A percentile compares a stretch with the other conserved stretches of the same genome.
Conservation (phyloP, 768 basidiomycete species). For the Lactarius pseudohatsudake region DNA sequence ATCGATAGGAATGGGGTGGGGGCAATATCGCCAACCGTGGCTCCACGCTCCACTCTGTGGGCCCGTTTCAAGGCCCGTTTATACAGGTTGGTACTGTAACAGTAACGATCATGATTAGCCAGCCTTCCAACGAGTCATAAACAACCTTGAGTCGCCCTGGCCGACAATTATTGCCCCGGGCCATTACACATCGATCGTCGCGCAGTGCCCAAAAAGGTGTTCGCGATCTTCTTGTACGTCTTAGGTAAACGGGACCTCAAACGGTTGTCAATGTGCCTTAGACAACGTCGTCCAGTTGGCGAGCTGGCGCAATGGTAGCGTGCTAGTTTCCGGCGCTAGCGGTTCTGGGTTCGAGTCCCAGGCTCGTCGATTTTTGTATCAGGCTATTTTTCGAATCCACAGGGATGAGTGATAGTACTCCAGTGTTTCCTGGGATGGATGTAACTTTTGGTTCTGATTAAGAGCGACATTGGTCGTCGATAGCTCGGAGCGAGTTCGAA, state of each 20-base stretch:
- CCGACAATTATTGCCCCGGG: neutral
- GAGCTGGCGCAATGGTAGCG: conserved; percentile 67
- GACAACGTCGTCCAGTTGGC: conserved; percentile 32
- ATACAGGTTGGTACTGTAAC: neutral
- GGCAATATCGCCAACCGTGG: neutral
- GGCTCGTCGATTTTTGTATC: conserved; percentile 48
- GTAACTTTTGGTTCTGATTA: too few relatives aligned
- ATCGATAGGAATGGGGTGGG: neutral
- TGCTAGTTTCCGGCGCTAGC: conserved; percentile 65
- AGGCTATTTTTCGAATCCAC: conserved; percentile 3
- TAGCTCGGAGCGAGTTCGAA: too few relatives aligned
- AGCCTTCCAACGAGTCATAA: neutral
- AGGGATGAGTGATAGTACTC: neutral
- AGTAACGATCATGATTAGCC: neutral
- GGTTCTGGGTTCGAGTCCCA: conserved; percentile 65
- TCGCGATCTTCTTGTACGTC: neutral
- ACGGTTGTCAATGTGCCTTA: neutral
- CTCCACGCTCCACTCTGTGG: neutral
- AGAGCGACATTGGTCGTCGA: too few relatives aligned
- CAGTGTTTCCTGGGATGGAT: too few relatives aligned
- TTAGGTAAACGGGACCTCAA: neutral
- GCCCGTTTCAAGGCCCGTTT: too few relatives aligned
- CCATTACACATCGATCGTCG: neutral
- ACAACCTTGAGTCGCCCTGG: neutral
- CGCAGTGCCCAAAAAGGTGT: too few relatives aligned